Evolutionary conservation across 345 rosid species (phyloP).

Genomic region (Populus pruinosa): DNA sequence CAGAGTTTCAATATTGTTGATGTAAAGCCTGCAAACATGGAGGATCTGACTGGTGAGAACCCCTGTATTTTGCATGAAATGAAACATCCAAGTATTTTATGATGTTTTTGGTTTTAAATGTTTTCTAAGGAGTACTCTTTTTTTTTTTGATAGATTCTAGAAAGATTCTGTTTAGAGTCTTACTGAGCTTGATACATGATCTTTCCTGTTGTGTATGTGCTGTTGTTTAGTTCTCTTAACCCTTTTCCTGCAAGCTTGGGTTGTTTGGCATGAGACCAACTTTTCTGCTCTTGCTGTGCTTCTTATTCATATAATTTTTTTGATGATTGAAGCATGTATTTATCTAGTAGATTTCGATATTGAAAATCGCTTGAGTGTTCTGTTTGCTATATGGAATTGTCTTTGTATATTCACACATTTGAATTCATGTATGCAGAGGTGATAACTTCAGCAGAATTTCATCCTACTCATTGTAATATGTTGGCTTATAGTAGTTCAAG

Average conservation of each 20-base stretch:
- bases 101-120: not conserved
- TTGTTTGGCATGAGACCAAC: not conserved
- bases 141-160: not conserved
- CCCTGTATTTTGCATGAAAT: conserved; percentile 1
- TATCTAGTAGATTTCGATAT: not conserved
- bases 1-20: conserved; percentile 62
- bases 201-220: not conserved
- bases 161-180: not conserved
- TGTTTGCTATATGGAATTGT: not conserved
- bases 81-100: not conserved
- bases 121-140: not conserved
- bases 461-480: conserved; percentile 86
- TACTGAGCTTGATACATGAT: not conserved
- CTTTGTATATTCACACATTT: not conserved
- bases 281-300: not conserved
- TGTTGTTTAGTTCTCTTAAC: not conserved
- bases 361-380: not conserved
- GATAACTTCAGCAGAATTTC: conserved; percentile 96
- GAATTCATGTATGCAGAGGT: conserved; percentile 61
- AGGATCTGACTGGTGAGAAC: conserved; percentile 53
- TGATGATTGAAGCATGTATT: not conserved
- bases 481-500: conserved; percentile 98
- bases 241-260: not conserved
- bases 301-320: not conserved
- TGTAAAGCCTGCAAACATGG: conserved; percentile 62